Base-by-base conservation (phyloP, 495 filamentous ascomycete genomes). In the Hypomontagnella submonticulosa region DNA sequence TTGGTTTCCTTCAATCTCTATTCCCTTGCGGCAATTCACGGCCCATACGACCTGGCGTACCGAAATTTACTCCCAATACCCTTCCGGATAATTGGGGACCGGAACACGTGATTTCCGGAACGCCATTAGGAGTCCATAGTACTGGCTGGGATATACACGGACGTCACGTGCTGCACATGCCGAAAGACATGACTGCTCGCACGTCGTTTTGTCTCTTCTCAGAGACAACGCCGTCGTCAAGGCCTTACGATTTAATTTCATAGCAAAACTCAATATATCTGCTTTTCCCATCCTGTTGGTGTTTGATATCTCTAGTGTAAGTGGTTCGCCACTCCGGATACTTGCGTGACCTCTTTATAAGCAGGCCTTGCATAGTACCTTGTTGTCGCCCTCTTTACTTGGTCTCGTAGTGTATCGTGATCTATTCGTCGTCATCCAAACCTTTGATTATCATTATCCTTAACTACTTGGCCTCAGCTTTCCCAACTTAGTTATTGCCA, bases 181-280 rank as follows among this genome's bases (percentile, higher is more conserved):
- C 44, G 65, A 63, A 68, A 68, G 38, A 59, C 50, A 68, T 34
- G 27, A 13, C 16, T 56, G 12, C 34, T 58, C 46, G 33, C 43
- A 53, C 18, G 34, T 34, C 5, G 49, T 60, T 30, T 59, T 46
- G 2, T 36, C 27, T 15, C 60, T 50, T 30, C 20, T 5, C 42
- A 46, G 38, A 60, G 42, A 63, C 5, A 18, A 50, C 12, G 53
- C 36, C 13, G 16, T 40, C 34, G 0, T 38, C 12, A 40, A 36
- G 15, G 19, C 16, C 33, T 48, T 19, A 34, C 18, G 50, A 47
- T 34, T 7, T 7, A 34, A 40, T 54, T 55, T 55, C 58, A 49
- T 62, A 62, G 32, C 30, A 50, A 57, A 57, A 57, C 37, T 46
- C 46, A 59, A 41, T 34, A 53, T 30, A 44, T 44, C 42, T 20